Base-by-base conservation (phyloP, 306 rosid genomes). In the Nissolia schottii region DNA sequence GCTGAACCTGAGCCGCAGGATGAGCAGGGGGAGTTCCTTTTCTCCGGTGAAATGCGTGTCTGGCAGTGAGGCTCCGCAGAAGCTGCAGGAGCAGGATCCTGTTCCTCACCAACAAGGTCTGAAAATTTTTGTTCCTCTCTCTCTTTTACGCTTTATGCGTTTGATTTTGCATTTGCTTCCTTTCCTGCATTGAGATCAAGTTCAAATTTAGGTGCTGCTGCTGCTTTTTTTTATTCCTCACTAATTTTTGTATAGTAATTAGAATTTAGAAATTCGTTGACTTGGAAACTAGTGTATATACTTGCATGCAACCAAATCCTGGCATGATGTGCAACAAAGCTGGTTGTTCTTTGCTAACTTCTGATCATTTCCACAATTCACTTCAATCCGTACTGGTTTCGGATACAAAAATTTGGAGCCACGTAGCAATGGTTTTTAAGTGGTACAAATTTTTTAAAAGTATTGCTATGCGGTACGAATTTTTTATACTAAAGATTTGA, bases 61-160 rank as follows among this genome's bases (percentile, higher is more conserved):
- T 20, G 77, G 84, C 14, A 72, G 80, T 46, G 89, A 92, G 71
- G 78, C 88, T 1, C 50, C 68, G 31, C 86, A 70, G 77, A 80
- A 66, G 55, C 6, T 80, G 37, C 77, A 83, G 53, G 87, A 93
- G 43, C 77, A 83, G 57, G 88, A 93, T 80, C 80, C 87, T 20
- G 66, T 48, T 63, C 0, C 79, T 35, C 82, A 77, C 12, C 58
- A 83, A 77, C 48, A 88, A 86, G 97, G 97, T 94, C 5, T 32
- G 7, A 29, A 67, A 59, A 77, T 24, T 67, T 25, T 54, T 32
- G 18, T 50, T 11, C 1, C 24, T 54, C 18, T 48, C 4, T 19
- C 5, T 15, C 13, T 49, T 46, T 22, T 27, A 10, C 40, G 45
- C 10, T 45, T 50, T 77, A 35, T 35, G 29, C 12, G 58, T 43